Evolutionary conservation across 805 yeast genomes (phyloP).

Genomic region (Vanderwaltozyma verrucispora): DNA sequence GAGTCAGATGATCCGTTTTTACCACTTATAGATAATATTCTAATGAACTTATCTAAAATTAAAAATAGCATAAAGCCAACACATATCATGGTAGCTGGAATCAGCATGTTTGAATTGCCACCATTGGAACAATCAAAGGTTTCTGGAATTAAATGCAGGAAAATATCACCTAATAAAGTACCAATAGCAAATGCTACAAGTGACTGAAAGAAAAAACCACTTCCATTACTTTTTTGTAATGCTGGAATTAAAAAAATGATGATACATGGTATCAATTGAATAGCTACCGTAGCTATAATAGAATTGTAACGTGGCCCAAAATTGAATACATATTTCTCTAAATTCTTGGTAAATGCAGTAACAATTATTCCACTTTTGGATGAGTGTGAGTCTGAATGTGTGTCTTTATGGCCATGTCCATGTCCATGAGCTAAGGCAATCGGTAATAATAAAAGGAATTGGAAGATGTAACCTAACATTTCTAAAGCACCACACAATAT

Average conservation of each 20-base stretch:
- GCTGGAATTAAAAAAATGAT: slow-evolving; percentile 49
- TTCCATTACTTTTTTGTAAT: slow-evolving; percentile 5
- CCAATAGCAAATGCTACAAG: slow-evolving; percentile 69
- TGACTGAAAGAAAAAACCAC: slow-evolving; percentile 29
- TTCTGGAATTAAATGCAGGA: slow-evolving; percentile 63
- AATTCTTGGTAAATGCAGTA: not conserved
- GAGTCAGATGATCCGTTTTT: slow-evolving; percentile 13
- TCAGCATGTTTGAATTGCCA: slow-evolving; percentile 26
- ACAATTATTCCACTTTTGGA: no score
- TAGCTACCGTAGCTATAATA: slow-evolving; percentile 49
- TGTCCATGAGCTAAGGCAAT: not conserved
- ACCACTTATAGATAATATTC: slow-evolving; percentile 30
- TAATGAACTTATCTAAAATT: slow-evolving; percentile 48
- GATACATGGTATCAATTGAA: slow-evolving; percentile 56
- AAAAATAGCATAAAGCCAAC: slow-evolving; percentile 52
- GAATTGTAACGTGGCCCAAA: slow-evolving; percentile 47
- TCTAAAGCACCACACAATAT: no score
- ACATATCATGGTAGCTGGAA: slow-evolving; percentile 46
- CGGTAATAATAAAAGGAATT: no score
- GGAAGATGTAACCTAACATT: not conserved
- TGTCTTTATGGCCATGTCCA: slow-evolving; percentile 2
- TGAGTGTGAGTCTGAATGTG: not conserved
- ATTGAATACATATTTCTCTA: slow-evolving; percentile 12
- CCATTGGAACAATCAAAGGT: slow-evolving; percentile 45
- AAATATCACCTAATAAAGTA: slow-evolving; percentile 65